Evolutionary conservation across 2,329 filamentous ascomycete species (phyloP).

Genomic region (Sporothrix inflata): DNA sequence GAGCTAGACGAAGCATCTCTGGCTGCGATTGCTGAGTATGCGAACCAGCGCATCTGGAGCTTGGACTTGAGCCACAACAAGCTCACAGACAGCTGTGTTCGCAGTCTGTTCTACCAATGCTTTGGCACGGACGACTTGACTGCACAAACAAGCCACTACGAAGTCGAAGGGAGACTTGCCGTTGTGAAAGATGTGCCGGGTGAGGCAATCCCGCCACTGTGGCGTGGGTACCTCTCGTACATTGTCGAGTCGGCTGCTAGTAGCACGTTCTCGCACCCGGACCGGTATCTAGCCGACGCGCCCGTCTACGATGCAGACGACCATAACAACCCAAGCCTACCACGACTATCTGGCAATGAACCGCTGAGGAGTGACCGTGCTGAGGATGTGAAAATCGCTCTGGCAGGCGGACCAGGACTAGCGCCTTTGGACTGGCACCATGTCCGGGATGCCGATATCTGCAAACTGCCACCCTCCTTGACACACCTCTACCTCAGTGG

Average conservation of each 20-base stretch:
- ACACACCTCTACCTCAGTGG: conserved; percentile 60
- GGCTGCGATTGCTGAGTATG: conserved; percentile 43
- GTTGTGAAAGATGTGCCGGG: conserved; percentile 26
- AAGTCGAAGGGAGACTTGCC: conserved; percentile 52
- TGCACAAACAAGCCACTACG: conserved; percentile 41
- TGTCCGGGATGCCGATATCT: conserved; percentile 36
- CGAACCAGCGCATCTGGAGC: conserved; percentile 55
- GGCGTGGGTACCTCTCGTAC: conserved; percentile 49
- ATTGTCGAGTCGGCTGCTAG: conserved; percentile 55
- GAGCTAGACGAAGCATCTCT: conserved; percentile 50
- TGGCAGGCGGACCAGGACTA: conserved; percentile 37
- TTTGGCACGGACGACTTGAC: conserved; percentile 30
- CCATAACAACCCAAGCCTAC: conserved; percentile 31
- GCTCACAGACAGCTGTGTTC: conserved; percentile 51
- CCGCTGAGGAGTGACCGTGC: conserved; percentile 42
- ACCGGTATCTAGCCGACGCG: conserved; percentile 54
- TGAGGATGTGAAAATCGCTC: conserved; percentile 39
- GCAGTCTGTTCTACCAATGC: conserved; percentile 39
- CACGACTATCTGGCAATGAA: conserved; percentile 44
- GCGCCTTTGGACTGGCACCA: conserved; percentile 32
- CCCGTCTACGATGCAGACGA: conserved; percentile 45
- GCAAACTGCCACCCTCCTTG: conserved; percentile 42
- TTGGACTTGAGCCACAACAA: conserved; percentile 58
- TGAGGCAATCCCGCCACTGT: conserved; percentile 38
- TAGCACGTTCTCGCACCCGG: conserved; percentile 48